Evolutionary conservation across 2,329 filamentous ascomycete genomes (phyloP).

Genomic region (Hypomyces rosellus): DNA sequence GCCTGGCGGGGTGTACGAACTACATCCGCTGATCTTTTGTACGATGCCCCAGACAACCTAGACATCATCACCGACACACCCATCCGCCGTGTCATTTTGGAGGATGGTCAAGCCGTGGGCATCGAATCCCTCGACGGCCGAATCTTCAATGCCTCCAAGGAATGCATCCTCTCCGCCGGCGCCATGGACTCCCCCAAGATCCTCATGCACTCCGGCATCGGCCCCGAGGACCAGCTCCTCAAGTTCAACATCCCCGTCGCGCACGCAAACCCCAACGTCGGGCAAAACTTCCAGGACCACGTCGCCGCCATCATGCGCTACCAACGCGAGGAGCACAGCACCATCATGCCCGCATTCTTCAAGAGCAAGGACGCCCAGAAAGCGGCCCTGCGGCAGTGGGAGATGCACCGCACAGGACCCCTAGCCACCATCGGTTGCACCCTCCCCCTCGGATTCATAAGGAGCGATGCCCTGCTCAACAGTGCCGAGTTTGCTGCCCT

Average conservation of each 20-base stretch:
- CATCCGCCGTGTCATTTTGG: conserved; percentile 41
- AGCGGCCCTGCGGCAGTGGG: conserved; percentile 42
- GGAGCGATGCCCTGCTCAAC: conserved; percentile 32
- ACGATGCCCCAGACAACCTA: conserved; percentile 41
- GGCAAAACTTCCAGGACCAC: conserved; percentile 36
- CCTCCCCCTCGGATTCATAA: conserved; percentile 37
- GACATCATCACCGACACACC: conserved; percentile 42
- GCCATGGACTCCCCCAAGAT: conserved; percentile 36
- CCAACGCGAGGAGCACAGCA: conserved; percentile 33
- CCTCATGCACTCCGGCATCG: conserved; percentile 40
- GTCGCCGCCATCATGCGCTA: conserved; percentile 32
- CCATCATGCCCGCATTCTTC: conserved; percentile 41
- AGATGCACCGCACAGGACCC: conserved; percentile 33
- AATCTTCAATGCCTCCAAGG: conserved; percentile 59
- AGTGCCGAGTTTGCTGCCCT: conserved; percentile 46
- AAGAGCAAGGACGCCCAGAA: conserved; percentile 23
- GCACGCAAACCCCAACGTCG: conserved; percentile 30
- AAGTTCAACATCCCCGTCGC: conserved; percentile 29
- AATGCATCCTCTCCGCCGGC: conserved; percentile 39
- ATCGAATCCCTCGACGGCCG: conserved; percentile 92
- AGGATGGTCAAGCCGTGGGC: conserved; percentile 94
- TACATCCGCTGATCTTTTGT: conserved; percentile 46
- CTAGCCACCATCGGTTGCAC: conserved; percentile 35
- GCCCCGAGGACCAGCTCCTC: conserved; percentile 27
- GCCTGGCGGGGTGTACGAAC: conserved; percentile 41